Evolutionary conservation across 2,329 filamentous ascomycete genomes (phyloP), one percentile per base, ranked within the genome.

Genomic region (Akanthomyces dipterigenus): DNA sequence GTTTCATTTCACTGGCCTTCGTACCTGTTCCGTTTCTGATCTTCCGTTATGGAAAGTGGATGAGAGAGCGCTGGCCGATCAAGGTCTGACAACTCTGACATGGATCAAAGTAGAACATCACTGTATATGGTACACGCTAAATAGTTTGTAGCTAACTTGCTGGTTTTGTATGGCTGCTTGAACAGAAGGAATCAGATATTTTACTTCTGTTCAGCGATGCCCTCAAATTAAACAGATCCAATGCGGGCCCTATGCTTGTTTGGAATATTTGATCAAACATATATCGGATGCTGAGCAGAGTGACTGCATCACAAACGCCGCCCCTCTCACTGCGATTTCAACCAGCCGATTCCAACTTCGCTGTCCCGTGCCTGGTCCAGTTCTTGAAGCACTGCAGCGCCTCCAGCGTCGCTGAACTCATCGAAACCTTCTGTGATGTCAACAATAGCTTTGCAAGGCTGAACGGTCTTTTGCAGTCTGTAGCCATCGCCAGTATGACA

Each of bases 21-120:
- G 77, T 82, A 38, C 80, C 78, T 0, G 75, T 80, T 3, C 79
- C 81, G 1, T 65, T 75, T 22, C 55, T 80, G 11, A 77, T 82
- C 9, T 77, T 73, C 45, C 72, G 72, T 61, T 80, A 76, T 63
- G 80, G 80, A 1, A 76, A 73, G 22, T 71, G 64, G 60, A 66
- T 82, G 38, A 72, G 80, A 63, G 77, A 77, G 64, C 72, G 66
- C 57, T 76, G 70, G 56, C 74, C 73, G 1, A 62, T 80, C 42
- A 71, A 73, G 34, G 59, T 70, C 51, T 72, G 63, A 57, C 12
- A 22, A 24, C 14, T 2, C 14, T 3, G 7, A n/a, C 22, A 48
- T 34, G 5, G 45, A 20, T 34, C n/a, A 16, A 46, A n/a, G 16
- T 18, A 18, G 4, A 22, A 12, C 24, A 40, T 24, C 14, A 26